phyloP scores from a whole-genome alignment of 139 green algal species.

The Ostreobium quekettii region DNA sequence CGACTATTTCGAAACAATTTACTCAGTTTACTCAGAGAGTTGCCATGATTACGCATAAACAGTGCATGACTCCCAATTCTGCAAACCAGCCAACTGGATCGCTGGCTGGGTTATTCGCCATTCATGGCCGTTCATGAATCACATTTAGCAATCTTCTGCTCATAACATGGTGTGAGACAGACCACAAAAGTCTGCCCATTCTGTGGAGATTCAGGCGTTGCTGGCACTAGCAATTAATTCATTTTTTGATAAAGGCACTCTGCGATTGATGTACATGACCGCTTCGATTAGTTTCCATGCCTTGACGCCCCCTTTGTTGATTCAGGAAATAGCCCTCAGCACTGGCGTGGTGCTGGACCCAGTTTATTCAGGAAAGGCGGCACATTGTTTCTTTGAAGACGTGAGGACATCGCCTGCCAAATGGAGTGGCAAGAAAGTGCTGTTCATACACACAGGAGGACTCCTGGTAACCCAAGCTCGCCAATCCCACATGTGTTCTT shows the following conservation, averaged over 20 bases:
- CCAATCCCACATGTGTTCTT: neutral
- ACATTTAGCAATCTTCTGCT: no score
- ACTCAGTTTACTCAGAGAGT: no score
- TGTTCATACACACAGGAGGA: conserved; percentile 87
- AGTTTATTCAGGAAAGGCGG: conserved; percentile 87
- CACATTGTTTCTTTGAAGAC: conserved; percentile 55
- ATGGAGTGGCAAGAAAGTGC: conserved; percentile 62
- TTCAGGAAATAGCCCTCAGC: conserved; percentile 39
- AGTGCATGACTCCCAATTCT: no score
- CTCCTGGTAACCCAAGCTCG: conserved; percentile 44
- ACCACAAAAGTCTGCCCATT: no score
- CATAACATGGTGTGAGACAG: no score
- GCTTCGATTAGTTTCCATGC: neutral
- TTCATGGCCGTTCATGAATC: no score
- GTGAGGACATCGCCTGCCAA: conserved; percentile 50
- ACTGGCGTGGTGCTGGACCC: conserved; percentile 85
- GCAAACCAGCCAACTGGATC: no score
- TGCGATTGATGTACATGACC: no score
- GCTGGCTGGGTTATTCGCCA: no score
- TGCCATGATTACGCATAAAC: no score
- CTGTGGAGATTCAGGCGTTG: neutral
- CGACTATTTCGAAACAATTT: no score
- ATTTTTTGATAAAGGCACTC: neutral
- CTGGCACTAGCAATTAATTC: neutral
- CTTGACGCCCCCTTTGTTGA: neutral